A percentile compares a stretch with the other conserved stretches of the same genome.
Conservation (phyloP, 495 filamentous ascomycete species). For the Podospora appendiculata region DNA sequence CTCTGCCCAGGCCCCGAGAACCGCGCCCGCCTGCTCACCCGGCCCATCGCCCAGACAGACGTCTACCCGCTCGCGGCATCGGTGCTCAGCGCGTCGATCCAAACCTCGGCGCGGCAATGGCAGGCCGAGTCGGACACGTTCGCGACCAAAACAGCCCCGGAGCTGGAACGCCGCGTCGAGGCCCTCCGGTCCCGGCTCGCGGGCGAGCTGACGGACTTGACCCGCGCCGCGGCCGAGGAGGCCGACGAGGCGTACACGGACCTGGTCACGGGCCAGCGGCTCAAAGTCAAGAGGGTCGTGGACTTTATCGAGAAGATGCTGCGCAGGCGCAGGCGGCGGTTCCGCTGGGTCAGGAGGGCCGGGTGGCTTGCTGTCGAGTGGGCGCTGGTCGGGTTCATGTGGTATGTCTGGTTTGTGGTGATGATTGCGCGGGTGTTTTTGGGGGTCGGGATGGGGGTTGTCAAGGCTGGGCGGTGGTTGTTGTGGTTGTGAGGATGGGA, state of each 20-base stretch:
- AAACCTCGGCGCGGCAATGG: constrained; percentile 44
- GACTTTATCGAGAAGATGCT: constrained; percentile 73
- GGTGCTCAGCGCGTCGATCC: constrained; percentile 49
- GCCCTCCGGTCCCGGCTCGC: constrained; percentile 24
- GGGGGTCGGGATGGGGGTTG: constrained; percentile 49
- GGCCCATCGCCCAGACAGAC: constrained; percentile 48
- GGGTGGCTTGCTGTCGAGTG: constrained; percentile 72
- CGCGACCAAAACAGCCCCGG: constrained; percentile 18
- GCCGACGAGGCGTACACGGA: constrained; percentile 69
- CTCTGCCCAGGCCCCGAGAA: constrained; percentile 19
- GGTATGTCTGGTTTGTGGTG: constrained; percentile 78
- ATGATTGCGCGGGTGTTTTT: constrained; percentile 57
- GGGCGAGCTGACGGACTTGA: constrained; percentile 43
- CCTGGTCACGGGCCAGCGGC: constrained; percentile 62
- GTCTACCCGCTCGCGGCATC: constrained; percentile 65
- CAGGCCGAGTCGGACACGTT: constrained; percentile 44
- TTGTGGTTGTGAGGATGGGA: constrained; percentile 53
- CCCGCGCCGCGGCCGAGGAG: constrained; percentile 60
- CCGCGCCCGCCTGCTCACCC: constrained; percentile 21
- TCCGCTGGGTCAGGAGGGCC: constrained; percentile 61
- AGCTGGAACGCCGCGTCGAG: constrained; percentile 29
- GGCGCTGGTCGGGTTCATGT: constrained; percentile 71
- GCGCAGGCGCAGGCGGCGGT: constrained; percentile 54
- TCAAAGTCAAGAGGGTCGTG: constrained; percentile 67
- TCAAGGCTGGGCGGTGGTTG: constrained; percentile 61